Conservation (phyloP, 192 early-diverging fungal species). For the Coemansia sp. region DNA sequence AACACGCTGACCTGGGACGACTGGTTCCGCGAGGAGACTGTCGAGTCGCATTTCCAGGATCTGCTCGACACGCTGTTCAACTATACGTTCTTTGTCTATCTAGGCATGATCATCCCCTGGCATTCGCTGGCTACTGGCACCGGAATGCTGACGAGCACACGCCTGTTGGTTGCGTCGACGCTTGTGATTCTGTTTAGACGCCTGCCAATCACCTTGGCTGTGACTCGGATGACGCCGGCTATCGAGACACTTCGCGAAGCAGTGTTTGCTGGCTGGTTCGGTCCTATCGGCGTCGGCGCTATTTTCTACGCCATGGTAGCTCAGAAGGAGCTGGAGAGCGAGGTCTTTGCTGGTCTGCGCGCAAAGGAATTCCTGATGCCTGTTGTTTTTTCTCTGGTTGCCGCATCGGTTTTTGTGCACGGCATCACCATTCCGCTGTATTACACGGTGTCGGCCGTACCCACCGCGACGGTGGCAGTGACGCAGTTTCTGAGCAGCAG, state of each 20-base stretch:
- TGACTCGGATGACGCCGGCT: constrained; percentile 61
- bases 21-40: constrained; percentile 79
- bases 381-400: constrained; percentile 64
- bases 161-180: constrained; percentile 60
- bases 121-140: constrained; percentile 52
- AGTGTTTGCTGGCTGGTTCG: constrained; percentile 83
- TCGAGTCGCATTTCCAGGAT: constrained; percentile 82
- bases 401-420: constrained; percentile 75
- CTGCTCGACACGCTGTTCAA: constrained; percentile 86
- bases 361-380: constrained; percentile 34
- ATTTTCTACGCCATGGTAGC: constrained; percentile 54
- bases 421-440: constrained; percentile 74
- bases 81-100: constrained; percentile 79
- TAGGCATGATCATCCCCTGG: constrained; percentile 72
- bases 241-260: constrained; percentile 66
- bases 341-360: constrained; percentile 4
- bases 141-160: constrained; percentile 56
- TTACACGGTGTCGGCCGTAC: constrained; percentile 19
- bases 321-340: constrained; percentile 18
- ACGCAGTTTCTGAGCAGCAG: constrained; percentile 7
- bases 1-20: constrained; percentile 79
- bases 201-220: constrained; percentile 61
- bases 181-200: constrained; percentile 65
- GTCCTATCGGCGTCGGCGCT: constrained; percentile 70
- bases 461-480: constrained; percentile 12